Evolutionary conservation across 495 filamentous ascomycete species (phyloP).

Genomic region (Podospora bellae-mahoneyi): DNA sequence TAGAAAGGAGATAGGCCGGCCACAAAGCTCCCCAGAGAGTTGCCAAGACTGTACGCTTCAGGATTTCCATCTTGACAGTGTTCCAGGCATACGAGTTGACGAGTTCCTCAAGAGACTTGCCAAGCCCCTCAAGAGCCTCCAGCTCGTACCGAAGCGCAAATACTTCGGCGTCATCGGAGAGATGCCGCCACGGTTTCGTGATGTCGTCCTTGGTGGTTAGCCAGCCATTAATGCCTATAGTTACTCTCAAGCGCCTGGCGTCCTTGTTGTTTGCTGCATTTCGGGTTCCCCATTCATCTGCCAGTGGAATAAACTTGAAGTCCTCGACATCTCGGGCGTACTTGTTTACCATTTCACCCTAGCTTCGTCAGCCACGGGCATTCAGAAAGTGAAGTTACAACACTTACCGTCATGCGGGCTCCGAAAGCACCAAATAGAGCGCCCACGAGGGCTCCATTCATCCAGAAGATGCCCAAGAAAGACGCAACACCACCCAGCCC

Average conservation of each 20-base stretch:
- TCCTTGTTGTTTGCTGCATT: conserved; percentile 29
- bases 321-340: conserved; percentile 85
- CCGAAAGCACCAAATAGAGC: conserved; percentile 86
- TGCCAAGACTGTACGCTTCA: conserved; percentile 72
- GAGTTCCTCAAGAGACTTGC: conserved; percentile 62
- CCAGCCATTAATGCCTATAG: conserved; percentile 84
- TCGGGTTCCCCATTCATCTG: conserved; percentile 43
- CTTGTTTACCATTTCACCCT: conserved; percentile 71
- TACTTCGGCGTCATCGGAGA: conserved; percentile 66
- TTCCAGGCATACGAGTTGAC: conserved; percentile 70
- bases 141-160: conserved; percentile 83
- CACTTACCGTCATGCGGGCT: conserved; percentile 69
- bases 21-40: conserved; percentile 70
- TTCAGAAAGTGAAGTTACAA: not conserved
- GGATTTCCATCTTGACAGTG: conserved; percentile 65
- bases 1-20: conserved; percentile 68
- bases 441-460: conserved; percentile 77
- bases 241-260: conserved; percentile 64
- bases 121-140: conserved; percentile 68
- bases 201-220: conserved; percentile 66
- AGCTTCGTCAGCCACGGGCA: not conserved
- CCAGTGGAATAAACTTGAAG: conserved; percentile 78
- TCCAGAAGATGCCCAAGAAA: conserved; percentile 77
- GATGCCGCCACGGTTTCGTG: conserved; percentile 68
- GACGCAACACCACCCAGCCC: conserved; percentile 81